Evolutionary conservation across 352 stramenopile species (phyloP), one percentile per base, ranked within the genome.

Genomic region (Albugo candida): DNA sequence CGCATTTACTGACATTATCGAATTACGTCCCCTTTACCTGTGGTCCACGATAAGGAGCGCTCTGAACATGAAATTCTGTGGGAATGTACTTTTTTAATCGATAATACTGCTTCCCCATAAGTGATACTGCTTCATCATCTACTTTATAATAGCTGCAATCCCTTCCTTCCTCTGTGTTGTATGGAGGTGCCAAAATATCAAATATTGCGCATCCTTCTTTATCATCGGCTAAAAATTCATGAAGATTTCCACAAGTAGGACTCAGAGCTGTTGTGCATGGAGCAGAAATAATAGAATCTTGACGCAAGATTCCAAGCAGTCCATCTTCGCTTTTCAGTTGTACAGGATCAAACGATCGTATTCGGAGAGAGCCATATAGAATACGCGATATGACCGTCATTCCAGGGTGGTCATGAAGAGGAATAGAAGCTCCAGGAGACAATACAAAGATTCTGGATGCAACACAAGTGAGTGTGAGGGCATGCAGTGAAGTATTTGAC

Each of bases 351-450:
- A 64, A 91, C 18, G 74, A 64, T 37, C 62, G 71, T 36, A 84
- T 55, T 47, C 75, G 64, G 36, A 87, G 52, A 10, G 61, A 63
- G 11, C 77, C 77, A 46, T 91, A 87, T 24, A 91, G 61, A 47
- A 91, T 56, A 38, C 77, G 71, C 27, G 77, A 85, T 50, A 91
- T 69, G 20, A 91, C 77, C 52, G 61, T 84, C 77, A 91, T 91
- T 16, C 76, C 63, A 21, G 77, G 77, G 48, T 91, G 77, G 57
- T 91, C 70, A 47, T 91, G 77, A 42, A 91, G 52, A 13, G 77
- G 77, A 36, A 91, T 84, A 10, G 56, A 65, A 13, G 72, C 59
- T 5, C 75, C 67, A 0, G 77, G 77, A 1, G 77, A 71, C 37
- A 91, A 58, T 41, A 91, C 80, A 47, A 91, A 91, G 54, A 91